phyloP scores from a whole-genome alignment of 2,329 filamentous ascomycete species.

The Colletotrichum magnum region DNA sequence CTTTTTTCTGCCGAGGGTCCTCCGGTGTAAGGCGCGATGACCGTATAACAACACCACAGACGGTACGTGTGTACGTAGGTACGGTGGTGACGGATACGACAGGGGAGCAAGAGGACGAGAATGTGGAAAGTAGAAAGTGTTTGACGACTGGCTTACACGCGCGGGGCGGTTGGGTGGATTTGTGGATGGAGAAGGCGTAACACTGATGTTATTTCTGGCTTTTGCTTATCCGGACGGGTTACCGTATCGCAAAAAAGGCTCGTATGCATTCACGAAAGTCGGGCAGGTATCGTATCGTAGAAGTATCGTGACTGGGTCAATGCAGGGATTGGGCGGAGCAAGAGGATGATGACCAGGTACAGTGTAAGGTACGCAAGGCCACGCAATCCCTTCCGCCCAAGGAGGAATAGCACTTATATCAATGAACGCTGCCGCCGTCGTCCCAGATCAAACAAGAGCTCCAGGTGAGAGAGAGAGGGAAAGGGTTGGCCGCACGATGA shows the following conservation, averaged over 20 bases:
- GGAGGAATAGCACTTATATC: slow-evolving; percentile 22
- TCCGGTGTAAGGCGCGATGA: neutral
- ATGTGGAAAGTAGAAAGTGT: slow-evolving; percentile 25
- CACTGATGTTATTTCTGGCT: slow-evolving; percentile 26
- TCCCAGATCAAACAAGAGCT: no score
- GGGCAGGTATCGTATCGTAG: slow-evolving; percentile 1
- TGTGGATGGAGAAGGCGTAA: neutral
- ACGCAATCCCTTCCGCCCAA: neutral
- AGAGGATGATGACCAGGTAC: neutral
- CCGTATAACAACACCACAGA: no score
- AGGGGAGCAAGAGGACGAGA: neutral
- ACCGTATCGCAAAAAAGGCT: slow-evolving; percentile 13
- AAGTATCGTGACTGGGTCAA: slow-evolving; percentile 16
- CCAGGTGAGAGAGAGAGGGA: slow-evolving; percentile 7
- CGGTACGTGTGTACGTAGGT: no score
- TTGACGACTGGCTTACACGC: slow-evolving; percentile 17
- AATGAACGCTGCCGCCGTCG: neutral
- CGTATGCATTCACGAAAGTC: slow-evolving; percentile 8
- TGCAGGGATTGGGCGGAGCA: neutral
- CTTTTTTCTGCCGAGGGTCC: slow-evolving; percentile 16
- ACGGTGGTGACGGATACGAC: neutral
- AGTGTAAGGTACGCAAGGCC: neutral
- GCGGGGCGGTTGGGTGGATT: slow-evolving; percentile 7
- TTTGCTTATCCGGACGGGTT: slow-evolving; percentile 2
- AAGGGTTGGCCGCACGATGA: slow-evolving; percentile 18